A percentile compares a stretch with the other conserved stretches of the same genome.
Conservation (phyloP, 1,284 basidiomycete genomes). For the Naganishia sp. region DNA sequence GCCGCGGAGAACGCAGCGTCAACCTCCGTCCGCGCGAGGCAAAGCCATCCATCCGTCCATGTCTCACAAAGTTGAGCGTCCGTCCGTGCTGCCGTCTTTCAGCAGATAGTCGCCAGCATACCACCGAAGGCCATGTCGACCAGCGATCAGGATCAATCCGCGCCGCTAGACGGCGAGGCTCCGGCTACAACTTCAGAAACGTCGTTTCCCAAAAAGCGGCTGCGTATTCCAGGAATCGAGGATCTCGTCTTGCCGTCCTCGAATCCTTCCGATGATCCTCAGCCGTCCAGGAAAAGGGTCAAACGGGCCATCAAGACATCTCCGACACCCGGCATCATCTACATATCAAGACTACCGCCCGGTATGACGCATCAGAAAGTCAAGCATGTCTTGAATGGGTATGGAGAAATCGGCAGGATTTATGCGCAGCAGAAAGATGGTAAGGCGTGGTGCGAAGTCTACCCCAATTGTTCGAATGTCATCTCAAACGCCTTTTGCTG, state of each 20-base stretch:
- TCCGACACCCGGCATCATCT: slow-evolving; percentile 71
- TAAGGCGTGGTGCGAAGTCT: slow-evolving; percentile 35
- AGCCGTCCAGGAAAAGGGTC: slow-evolving; percentile 36
- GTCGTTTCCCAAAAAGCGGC: slow-evolving; percentile 9
- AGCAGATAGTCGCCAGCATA: neutral
- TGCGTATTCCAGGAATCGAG: slow-evolving; percentile 21
- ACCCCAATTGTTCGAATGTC: too few relatives aligned
- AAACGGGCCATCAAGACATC: slow-evolving; percentile 36
- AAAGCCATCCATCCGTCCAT: neutral
- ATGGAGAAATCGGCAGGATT: slow-evolving; percentile 81
- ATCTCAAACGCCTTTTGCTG: neutral
- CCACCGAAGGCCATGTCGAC: neutral
- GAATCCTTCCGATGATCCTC: neutral
- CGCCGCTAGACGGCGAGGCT: neutral
- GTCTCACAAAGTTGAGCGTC: slow-evolving; percentile 1
- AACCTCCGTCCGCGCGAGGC: too few relatives aligned
- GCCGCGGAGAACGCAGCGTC: too few relatives aligned
- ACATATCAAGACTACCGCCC: slow-evolving; percentile 95
- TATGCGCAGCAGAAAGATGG: slow-evolving; percentile 82
- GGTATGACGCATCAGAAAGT: slow-evolving; percentile 98
- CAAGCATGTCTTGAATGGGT: slow-evolving; percentile 81
- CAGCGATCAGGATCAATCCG: neutral
- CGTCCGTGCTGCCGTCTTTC: neutral
- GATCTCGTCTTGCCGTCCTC: slow-evolving; percentile 13
- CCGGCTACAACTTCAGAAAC: neutral